A percentile compares a stretch with the other conserved stretches of the same genome.
phyloP scores from a whole-genome alignment of 345 rosid species.

The Eutrema heterophyllum region DNA sequence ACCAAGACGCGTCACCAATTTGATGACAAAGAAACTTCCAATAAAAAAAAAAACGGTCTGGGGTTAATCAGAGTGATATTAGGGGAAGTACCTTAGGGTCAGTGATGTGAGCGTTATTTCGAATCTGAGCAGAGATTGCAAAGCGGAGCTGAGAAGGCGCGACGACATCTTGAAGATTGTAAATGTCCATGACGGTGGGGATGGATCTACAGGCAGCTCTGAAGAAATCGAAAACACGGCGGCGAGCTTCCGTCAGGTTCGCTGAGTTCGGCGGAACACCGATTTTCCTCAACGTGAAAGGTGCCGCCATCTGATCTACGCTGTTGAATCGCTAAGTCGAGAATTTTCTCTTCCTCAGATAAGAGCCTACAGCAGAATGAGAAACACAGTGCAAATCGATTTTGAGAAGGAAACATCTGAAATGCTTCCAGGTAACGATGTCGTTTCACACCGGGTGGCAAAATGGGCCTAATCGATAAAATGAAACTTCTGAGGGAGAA shows the following conservation, averaged over 20 bases:
- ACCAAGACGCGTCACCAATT: neutral
- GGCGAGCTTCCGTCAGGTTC: constrained; percentile 74
- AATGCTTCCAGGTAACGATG: constrained; percentile 1
- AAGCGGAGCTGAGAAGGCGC: constrained; percentile 73
- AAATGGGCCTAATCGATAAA: constrained; percentile 2
- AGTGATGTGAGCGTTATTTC: constrained; percentile 66
- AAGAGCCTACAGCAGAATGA: neutral
- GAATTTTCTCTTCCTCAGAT: neutral
- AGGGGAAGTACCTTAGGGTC: constrained; percentile 65
- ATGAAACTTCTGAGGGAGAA: neutral
- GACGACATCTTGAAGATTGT: constrained; percentile 84
- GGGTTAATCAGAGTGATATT: neutral
- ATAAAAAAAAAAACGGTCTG: neutral
- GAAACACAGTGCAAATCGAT: neutral
- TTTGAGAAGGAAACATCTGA: constrained; percentile 6
- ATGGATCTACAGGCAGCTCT: constrained; percentile 74
- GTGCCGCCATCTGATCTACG: constrained; percentile 35
- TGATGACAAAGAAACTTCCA: neutral
- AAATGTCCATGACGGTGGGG: constrained; percentile 75
- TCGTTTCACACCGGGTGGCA: neutral
- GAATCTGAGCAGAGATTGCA: constrained; percentile 77
- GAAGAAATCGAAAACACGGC: constrained; percentile 77
- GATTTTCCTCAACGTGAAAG: constrained; percentile 57
- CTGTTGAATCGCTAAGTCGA: neutral
- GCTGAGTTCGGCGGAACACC: constrained; percentile 87